Evolutionary conservation across 2,329 filamentous ascomycete species (phyloP).

Genomic region (Fusarium staphyleae): DNA sequence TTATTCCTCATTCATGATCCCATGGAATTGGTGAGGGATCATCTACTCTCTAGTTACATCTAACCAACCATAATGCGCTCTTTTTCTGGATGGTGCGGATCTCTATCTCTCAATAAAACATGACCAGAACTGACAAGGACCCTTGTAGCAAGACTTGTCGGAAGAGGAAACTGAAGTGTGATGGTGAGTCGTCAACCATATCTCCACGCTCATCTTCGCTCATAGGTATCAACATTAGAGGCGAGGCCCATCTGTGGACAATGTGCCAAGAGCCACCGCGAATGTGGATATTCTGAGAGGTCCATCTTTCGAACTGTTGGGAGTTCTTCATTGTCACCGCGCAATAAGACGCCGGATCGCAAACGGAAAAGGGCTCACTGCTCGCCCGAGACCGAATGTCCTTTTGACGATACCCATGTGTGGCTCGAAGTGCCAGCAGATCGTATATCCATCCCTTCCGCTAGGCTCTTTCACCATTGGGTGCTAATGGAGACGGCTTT

Average conservation of each 20-base stretch:
- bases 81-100: slow-evolving; percentile 33
- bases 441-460: not conserved
- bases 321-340: not conserved
- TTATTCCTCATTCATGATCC: not conserved
- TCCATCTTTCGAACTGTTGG: slow-evolving; percentile 31
- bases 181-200: slow-evolving; percentile 4
- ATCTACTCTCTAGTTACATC: fast-evolving
- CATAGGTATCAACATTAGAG: not conserved
- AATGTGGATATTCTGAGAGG: slow-evolving; percentile 26
- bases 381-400: not conserved
- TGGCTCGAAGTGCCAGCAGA: slow-evolving; percentile 29
- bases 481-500: fast-evolving
- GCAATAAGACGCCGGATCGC: not conserved
- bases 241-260: slow-evolving; percentile 31
- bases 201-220: too few relatives aligned
- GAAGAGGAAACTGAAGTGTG: slow-evolving; percentile 40
- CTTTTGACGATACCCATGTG: slow-evolving; percentile 22
- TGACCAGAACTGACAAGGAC: not conserved
- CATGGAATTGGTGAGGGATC: not conserved
- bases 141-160: slow-evolving; percentile 31
- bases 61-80: slow-evolving; percentile 28
- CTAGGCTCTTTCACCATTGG: fast-evolving
- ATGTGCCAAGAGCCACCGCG: slow-evolving; percentile 26
- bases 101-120: not conserved
- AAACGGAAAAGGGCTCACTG: not conserved